Percentiles rank a stretch among this genome's conserved stretches.
phyloP scores from a whole-genome alignment of 2,329 filamentous ascomycete genomes.

The Pezicula radicicola region DNA sequence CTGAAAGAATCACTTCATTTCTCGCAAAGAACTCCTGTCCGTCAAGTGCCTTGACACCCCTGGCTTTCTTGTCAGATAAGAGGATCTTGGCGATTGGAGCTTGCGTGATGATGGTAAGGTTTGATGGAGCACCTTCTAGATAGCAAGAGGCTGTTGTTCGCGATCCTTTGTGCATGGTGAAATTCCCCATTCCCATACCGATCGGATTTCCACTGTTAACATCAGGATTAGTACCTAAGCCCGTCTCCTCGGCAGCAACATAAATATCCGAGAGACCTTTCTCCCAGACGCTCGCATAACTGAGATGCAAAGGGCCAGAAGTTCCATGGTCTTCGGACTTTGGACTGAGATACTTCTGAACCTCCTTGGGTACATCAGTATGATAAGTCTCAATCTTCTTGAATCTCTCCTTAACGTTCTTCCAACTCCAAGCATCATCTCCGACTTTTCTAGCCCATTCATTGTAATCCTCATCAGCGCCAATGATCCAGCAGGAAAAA shows the following conservation, averaged over 20 bases:
- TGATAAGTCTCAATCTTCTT: slow-evolving; percentile 54
- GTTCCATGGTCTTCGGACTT: slow-evolving; percentile 45
- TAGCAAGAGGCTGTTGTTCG: slow-evolving; percentile 51
- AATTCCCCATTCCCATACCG: slow-evolving; percentile 49
- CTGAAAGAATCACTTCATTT: slow-evolving; percentile 39
- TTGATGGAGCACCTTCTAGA: slow-evolving; percentile 39
- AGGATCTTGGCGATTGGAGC: slow-evolving; percentile 45
- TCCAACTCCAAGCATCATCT: slow-evolving; percentile 55
- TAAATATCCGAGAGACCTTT: slow-evolving; percentile 41
- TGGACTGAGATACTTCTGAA: slow-evolving; percentile 45
- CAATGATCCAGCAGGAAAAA: slow-evolving; percentile 51
- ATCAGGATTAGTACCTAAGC: slow-evolving; percentile 48
- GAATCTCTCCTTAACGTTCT: slow-evolving; percentile 45
- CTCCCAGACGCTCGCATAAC: slow-evolving; percentile 47
- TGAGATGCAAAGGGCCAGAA: slow-evolving; percentile 43
- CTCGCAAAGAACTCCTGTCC: slow-evolving; percentile 29
- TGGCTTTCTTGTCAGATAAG: slow-evolving; percentile 39
- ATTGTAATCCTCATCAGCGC: slow-evolving; percentile 58
- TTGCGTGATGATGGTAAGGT: slow-evolving; percentile 49
- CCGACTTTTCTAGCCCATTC: slow-evolving; percentile 54
- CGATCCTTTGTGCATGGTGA: slow-evolving; percentile 44
- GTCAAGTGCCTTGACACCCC: slow-evolving; percentile 40
- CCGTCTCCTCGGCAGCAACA: slow-evolving; percentile 45
- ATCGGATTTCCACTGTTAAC: slow-evolving; percentile 57
- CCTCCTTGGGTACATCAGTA: slow-evolving; percentile 31